Evolutionary conservation across 441 rosid genomes (phyloP), one percentile per base, ranked within the genome.

Genomic region (Raphanus hybrid): DNA sequence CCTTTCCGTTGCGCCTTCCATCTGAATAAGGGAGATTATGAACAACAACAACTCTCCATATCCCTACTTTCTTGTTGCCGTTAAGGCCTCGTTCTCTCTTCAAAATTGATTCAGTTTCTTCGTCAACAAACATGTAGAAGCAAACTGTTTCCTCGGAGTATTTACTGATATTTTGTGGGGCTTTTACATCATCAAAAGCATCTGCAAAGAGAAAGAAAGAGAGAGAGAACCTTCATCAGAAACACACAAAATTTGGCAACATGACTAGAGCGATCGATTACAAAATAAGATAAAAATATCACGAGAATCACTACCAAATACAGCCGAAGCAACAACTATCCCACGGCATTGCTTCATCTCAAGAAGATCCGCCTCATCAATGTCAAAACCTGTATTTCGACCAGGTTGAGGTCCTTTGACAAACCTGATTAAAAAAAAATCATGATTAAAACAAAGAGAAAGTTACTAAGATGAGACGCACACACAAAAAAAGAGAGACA

Each of bases 1-100:
- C 98, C 91, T 92, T 94, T 67, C 97, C 98, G 2, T 86, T 89
- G 75, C 97, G 98, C 67, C 97, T 87, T 57, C 90, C 92, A 80
- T 92, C 98, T 5, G 77, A 5, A 63, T 90, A 94, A 52, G 97
- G 97, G 78, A 86, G 90, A 81, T 92, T 89, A 74, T 76, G 95
- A 39, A 86, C 87, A 41, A 92, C 86, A 69, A 92, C 87, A 69
- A 92, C 74, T 85, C 97, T 88, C 97, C 97, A 94, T 45, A 91
- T 60, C 67, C 98, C 97, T 57, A 88, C 78, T 80, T 63, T 94
- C 80, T 84, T 87, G 58, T 81, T 58, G 39, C 75, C 85, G 16
- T 75, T n/a, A 57, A 92, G 71, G 61, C 80, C 83, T 69, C 88
- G 64, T 32, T 85, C 82, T 23, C 75, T 82, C 83, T 82, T 89